These are phyloP conservation scores for Cymodocea nodosa DNA, from an alignment of 116 monocot genomes.

Conservation along the genomic window DNA sequence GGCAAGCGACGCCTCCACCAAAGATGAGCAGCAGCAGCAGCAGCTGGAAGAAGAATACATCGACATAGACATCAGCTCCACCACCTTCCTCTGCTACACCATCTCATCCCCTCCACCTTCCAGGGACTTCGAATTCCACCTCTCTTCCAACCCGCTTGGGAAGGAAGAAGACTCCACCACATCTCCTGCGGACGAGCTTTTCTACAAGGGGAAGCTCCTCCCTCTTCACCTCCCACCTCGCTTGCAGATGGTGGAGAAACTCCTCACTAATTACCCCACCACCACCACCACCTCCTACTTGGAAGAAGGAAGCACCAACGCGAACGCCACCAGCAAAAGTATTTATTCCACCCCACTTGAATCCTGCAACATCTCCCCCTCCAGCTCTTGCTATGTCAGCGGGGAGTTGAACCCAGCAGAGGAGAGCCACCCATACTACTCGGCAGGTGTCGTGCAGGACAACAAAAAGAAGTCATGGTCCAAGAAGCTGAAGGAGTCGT, in stretches of 20 bases:
- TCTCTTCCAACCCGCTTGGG: conserved; percentile 14
- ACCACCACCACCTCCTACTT: not conserved
- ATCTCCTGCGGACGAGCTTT: conserved; percentile 92
- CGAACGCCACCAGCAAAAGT: not conserved
- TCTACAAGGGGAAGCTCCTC: conserved; percentile 79
- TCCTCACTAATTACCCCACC: conserved; percentile 16
- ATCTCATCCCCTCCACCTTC: conserved; percentile 24
- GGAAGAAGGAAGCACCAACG: not conserved
- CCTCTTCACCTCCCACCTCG: conserved; percentile 70
- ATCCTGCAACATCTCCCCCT: conserved; percentile 44
- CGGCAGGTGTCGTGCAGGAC: conserved; percentile 5
- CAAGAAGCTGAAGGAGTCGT: conserved; percentile 45
- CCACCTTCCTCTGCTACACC: conserved; percentile 18
- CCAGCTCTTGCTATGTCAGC: conserved; percentile 44
- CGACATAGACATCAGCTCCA: conserved; percentile 63
- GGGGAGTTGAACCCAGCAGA: conserved; percentile 55
- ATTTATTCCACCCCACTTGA: conserved; percentile 26
- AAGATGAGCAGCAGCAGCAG: not conserved
- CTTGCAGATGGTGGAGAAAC: conserved; percentile 44
- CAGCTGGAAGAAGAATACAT: conserved; percentile 85
- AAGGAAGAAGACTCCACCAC: conserved; percentile 20
- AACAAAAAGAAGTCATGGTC: conserved; percentile 36
- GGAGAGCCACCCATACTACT: conserved; percentile 22
- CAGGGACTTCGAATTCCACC: conserved; percentile 77
- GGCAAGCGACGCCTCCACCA: not conserved